Base-by-base conservation (phyloP, 495 filamentous ascomycete species). In the Trichoderma orchidacearum region DNA sequence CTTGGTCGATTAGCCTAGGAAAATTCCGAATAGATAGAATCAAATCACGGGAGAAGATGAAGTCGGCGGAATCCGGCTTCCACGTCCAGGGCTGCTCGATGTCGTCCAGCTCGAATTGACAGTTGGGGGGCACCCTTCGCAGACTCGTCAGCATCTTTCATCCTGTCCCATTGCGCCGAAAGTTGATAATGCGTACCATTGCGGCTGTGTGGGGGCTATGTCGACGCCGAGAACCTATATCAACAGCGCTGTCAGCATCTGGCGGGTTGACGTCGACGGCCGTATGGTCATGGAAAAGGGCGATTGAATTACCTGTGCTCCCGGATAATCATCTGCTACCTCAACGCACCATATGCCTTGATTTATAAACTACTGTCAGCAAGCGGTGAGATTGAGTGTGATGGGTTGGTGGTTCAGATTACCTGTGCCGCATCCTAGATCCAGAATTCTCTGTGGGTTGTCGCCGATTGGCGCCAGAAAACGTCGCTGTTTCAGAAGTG, bases 1-100 rank as follows among this genome's bases (percentile, higher is more conserved):
- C 62, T 54, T 74, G 62, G 27, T 59, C 30, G 31, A 72, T 66
- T 23, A 69, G 71, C 34, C 59, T 67, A 4, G 73, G 68, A 80
- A 81, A 85, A 60, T 84, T 73, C 13, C 63, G 64, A 45, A 85
- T 72, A 11, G 71, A 73, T 30, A 77, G 77, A 57, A 75, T 75
- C 25, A 84, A 62, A 15, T 72, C 66, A 28, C 83, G 74, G 6
- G 80, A 69, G 66, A 86, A 82, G 55, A 87, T 75, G 56, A 82
- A 84, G 69, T 87, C 85, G 63, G 86, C 86, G 51, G 65, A 61
- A 51, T 78, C 66, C 5, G 66, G 62, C 7, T 64, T 58, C 65
- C 75, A 82, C 5, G 74, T 68, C 80, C 80, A 85, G n/a, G 65
- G 64, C 18, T 67, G 60, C 51, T 80, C 77, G 58, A 77, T 73